Evolutionary conservation across 164 flowering plant species (phyloP).

Genomic region (Paratinospora sagittata): DNA sequence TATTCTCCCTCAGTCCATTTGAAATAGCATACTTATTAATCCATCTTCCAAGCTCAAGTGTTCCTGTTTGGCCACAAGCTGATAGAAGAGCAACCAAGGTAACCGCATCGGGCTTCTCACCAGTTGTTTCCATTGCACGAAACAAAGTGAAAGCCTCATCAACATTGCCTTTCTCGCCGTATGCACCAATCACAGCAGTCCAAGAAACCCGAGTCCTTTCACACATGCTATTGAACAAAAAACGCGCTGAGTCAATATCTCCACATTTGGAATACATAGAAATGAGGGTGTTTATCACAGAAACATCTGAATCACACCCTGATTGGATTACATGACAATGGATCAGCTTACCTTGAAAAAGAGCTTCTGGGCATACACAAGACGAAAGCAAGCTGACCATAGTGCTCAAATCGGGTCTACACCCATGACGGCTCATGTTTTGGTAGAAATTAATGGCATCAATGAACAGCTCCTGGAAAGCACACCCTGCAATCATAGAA

Average conservation of each 20-base stretch:
- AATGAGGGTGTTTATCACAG: slow-evolving; percentile 41
- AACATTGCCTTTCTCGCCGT: slow-evolving; percentile 42
- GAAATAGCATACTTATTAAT: slow-evolving; percentile 32
- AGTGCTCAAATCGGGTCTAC: slow-evolving; percentile 44
- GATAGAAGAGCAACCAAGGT: slow-evolving; percentile 46
- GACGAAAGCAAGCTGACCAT: slow-evolving; percentile 45
- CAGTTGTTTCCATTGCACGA: slow-evolving; percentile 37
- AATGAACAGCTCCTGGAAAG: slow-evolving; percentile 14
- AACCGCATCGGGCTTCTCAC: slow-evolving; percentile 52
- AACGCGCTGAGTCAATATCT: slow-evolving; percentile 32
- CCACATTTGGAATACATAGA: slow-evolving; percentile 62
- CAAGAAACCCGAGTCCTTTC: slow-evolving; percentile 49
- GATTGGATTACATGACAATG: slow-evolving; percentile 41
- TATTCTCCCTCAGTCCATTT: slow-evolving; percentile 26
- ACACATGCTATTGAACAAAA: slow-evolving; percentile 37
- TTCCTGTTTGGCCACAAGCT: slow-evolving; percentile 48
- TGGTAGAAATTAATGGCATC: slow-evolving; percentile 28
- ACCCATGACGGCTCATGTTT: slow-evolving; percentile 31
- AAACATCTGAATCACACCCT: slow-evolving; percentile 35
- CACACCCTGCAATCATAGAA: slow-evolving; percentile 39
- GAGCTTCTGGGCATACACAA: slow-evolving; percentile 24
- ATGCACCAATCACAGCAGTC: slow-evolving; percentile 57
- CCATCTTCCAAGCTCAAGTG: slow-evolving; percentile 52
- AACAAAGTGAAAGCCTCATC: slow-evolving; percentile 45
- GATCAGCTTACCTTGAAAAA: slow-evolving; percentile 31